These are phyloP conservation scores for Samsoniella hepiali DNA, from an alignment of 2,329 filamentous ascomycete species.

Conservation along the genomic window DNA sequence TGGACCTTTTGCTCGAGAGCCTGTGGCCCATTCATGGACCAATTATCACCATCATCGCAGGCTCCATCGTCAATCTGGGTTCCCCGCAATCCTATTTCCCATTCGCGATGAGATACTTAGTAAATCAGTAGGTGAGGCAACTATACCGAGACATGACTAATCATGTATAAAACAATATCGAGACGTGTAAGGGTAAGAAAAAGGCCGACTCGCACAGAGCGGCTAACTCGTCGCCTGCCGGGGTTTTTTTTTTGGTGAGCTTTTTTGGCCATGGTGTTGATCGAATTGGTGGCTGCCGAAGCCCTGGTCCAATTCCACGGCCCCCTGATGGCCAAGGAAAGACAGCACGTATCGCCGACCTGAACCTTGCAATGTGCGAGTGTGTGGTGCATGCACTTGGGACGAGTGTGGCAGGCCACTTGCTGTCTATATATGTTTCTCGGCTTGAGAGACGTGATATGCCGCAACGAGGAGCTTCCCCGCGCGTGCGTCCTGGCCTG, in stretches of 20 bases:
- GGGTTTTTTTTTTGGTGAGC: no score
- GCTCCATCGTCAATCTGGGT: constrained; percentile 9
- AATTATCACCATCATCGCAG: constrained; percentile 9
- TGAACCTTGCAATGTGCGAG: not conserved
- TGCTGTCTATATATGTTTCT: not conserved
- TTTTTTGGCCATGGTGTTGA: not conserved
- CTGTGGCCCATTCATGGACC: constrained; percentile 3
- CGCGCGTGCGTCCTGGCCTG: not conserved
- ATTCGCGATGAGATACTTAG: not conserved
- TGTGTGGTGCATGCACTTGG: not conserved
- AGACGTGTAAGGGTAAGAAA: not conserved
- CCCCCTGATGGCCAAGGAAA: not conserved
- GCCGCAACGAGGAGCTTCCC: not conserved
- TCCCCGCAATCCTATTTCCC: constrained; percentile 9
- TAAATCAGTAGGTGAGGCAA: not conserved
- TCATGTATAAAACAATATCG: no score
- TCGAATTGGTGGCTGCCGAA: not conserved
- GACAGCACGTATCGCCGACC: not conserved
- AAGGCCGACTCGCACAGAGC: not conserved
- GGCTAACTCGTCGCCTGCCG: not conserved
- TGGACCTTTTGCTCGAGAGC: constrained; percentile 6
- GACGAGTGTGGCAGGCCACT: not conserved
- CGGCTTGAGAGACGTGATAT: not conserved
- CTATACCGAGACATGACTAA: no score
- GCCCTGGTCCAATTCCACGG: not conserved